These are phyloP conservation scores for Rhodosporidiobolus odoratus DNA, from an alignment of 768 basidiomycete genomes.

Conservation along the genomic window DNA sequence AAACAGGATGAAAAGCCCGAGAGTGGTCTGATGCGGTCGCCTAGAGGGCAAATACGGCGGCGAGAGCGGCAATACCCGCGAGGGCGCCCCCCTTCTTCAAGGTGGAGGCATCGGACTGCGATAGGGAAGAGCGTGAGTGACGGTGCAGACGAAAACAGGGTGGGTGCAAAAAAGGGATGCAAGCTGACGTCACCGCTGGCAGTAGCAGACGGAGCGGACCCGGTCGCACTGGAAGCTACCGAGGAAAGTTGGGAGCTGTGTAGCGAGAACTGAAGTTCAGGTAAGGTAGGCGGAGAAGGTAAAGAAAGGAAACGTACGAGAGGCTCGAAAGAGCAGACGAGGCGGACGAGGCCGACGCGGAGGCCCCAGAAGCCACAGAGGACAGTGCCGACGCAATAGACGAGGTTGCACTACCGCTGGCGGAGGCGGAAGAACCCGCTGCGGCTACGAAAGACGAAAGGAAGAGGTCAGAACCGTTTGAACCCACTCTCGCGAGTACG, in stretches of 20 bases:
- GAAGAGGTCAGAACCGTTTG: not conserved
- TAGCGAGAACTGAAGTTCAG: not conserved
- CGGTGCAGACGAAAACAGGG: not conserved
- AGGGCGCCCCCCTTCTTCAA: slow-evolving; percentile 2
- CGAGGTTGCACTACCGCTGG: no score
- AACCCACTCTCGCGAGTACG: no score
- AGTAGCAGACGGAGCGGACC: not conserved
- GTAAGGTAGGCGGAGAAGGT: not conserved
- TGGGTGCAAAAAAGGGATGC: not conserved
- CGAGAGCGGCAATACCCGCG: slow-evolving; percentile 1
- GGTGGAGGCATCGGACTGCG: not conserved
- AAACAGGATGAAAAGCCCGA: not conserved
- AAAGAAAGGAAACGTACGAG: not conserved
- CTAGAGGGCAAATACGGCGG: not conserved
- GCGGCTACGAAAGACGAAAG: not conserved
- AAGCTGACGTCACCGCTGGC: not conserved
- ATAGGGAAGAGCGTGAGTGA: not conserved
- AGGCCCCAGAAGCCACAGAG: not conserved
- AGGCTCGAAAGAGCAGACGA: not conserved
- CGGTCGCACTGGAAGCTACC: not conserved
- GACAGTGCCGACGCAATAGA: not conserved
- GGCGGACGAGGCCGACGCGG: not conserved
- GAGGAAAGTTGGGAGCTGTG: not conserved
- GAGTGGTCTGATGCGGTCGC: not conserved
- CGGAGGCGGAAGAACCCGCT: not conserved